Evolutionary conservation across 108 stramenopile species (phyloP).

Genomic region (Cyclotella choctawhatcheeana): DNA sequence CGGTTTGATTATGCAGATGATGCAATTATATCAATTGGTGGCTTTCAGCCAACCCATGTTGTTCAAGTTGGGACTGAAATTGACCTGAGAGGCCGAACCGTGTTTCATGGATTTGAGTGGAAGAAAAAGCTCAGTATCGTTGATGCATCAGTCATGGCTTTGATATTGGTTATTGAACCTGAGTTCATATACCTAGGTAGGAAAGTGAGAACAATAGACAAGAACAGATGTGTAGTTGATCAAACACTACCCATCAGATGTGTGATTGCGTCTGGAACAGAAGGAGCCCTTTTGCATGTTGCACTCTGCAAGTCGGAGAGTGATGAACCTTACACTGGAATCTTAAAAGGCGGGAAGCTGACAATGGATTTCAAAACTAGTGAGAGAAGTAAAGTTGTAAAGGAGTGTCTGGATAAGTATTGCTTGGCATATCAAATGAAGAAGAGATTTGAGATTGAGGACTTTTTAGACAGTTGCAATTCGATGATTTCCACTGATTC

Average conservation of each 20-base stretch:
- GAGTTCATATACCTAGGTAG: slow-evolving; percentile 68
- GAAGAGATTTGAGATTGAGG: slow-evolving; percentile 27
- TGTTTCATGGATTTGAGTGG: slow-evolving; percentile 56
- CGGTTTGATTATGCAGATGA: slow-evolving; percentile 66
- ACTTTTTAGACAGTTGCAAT: slow-evolving; percentile 36
- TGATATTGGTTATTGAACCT: slow-evolving; percentile 25
- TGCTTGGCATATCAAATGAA: slow-evolving; percentile 31
- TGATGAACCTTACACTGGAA: slow-evolving; percentile 11
- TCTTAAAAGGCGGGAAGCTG: slow-evolving; percentile 77
- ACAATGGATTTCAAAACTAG: slow-evolving; percentile 65
- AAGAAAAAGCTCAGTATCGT: slow-evolving; percentile 4
- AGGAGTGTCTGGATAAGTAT: slow-evolving; percentile 67
- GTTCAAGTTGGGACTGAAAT: slow-evolving; percentile 60
- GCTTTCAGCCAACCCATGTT: slow-evolving; percentile 44
- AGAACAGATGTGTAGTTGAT: slow-evolving; percentile 60
- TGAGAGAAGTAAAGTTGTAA: slow-evolving; percentile 59
- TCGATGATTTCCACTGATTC: slow-evolving; percentile 1
- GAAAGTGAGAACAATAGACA: slow-evolving; percentile 38
- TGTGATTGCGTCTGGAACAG: slow-evolving; percentile 74
- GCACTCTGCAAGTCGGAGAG: slow-evolving; percentile 60
- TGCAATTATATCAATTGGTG: slow-evolving; percentile 60
- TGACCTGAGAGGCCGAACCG: slow-evolving; percentile 73
- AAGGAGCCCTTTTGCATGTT: slow-evolving; percentile 68
- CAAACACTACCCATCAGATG: slow-evolving; percentile 56
- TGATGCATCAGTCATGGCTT: slow-evolving; percentile 12